Conservation (phyloP, 202 grass and related monocot species). For the Musa balbisiana region DNA sequence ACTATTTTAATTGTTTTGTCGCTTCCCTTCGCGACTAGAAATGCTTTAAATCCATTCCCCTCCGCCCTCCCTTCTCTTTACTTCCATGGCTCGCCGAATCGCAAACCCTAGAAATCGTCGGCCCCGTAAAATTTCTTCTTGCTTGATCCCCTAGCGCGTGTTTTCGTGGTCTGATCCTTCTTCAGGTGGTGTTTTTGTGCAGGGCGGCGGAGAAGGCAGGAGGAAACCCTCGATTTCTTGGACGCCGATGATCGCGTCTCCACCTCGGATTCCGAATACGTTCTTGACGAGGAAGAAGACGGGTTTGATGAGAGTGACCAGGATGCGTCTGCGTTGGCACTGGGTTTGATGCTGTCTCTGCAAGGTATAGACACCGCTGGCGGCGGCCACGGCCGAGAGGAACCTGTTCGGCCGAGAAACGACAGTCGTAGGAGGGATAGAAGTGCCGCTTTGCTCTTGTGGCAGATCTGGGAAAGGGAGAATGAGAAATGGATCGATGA, state of each 20-base stretch:
- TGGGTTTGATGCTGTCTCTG: background rate
- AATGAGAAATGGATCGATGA: constrained; percentile 52
- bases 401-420: background rate
- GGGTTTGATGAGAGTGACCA: background rate
- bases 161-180: constrained; percentile 18
- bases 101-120: constrained; percentile 20
- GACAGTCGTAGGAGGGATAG: background rate
- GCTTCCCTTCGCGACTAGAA: background rate
- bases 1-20: background rate
- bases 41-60: background rate
- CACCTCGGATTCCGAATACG: constrained; percentile 8
- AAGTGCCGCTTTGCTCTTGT: constrained; percentile 19
- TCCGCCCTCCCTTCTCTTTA: background rate
- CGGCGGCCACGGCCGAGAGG: background rate
- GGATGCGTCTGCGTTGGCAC: background rate
- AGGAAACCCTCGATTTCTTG: background rate
- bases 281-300: background rate
- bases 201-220: background rate
- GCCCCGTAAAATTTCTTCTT: background rate
- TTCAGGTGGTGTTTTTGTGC: constrained; percentile 16
- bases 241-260: background rate
- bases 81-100: background rate
- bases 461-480: constrained; percentile 54
- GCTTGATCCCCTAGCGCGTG: background rate
- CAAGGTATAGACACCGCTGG: background rate